phyloP scores from a whole-genome alignment of 257 asterid genomes.

The Nicotiana benthamiana region DNA sequence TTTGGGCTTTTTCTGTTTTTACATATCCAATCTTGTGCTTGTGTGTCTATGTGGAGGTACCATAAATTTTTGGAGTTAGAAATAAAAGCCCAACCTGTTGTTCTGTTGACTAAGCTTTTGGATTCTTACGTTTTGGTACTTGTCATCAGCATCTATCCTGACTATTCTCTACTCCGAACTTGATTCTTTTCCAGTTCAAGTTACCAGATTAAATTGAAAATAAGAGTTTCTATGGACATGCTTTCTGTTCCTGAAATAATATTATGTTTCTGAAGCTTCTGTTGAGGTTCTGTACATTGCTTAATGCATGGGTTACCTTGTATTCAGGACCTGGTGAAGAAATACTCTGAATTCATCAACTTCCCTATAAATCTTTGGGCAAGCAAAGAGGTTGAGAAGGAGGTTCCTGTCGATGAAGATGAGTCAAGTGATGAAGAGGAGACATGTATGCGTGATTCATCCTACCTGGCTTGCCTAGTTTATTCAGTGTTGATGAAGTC shows the following conservation, averaged over 20 bases:
- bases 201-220: no score
- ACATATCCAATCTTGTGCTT: no score
- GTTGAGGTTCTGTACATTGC: not conserved
- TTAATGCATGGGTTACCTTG: constrained; percentile 1
- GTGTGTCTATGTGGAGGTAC: no score
- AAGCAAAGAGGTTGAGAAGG: constrained; percentile 79
- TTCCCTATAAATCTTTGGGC: constrained; percentile 91
- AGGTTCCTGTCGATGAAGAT: constrained; percentile 82
- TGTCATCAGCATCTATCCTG: no score
- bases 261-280: not conserved
- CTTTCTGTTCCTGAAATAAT: not conserved
- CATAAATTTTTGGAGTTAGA: no score
- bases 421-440: constrained; percentile 69
- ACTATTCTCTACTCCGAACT: no score
- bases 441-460: constrained; percentile 33
- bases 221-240: not conserved
- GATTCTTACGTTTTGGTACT: no score
- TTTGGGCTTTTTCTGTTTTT: no score
- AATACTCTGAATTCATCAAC: constrained; percentile 84
- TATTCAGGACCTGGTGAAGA: constrained; percentile 75
- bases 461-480: not conserved
- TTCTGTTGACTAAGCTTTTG: no score
- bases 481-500: constrained; percentile 1
- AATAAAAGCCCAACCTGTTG: no score
- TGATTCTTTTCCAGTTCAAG: no score